phyloP scores from a whole-genome alignment of 2,329 filamentous ascomycete species.

The Diaporthe vaccinii region DNA sequence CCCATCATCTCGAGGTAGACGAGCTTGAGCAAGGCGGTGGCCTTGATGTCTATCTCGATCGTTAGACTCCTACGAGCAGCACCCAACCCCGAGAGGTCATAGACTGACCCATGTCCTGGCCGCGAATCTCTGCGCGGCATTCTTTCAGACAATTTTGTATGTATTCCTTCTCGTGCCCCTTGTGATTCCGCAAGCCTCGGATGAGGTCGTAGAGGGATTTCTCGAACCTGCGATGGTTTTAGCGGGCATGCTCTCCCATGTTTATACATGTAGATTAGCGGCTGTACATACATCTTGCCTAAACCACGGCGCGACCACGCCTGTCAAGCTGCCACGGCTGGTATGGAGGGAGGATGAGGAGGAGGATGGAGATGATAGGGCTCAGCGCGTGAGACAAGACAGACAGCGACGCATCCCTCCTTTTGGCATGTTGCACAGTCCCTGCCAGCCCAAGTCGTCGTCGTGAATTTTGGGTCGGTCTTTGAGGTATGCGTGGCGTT shows the following conservation, averaged over 20 bases:
- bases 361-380: conserved; percentile 19
- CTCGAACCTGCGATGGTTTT: conserved; percentile 82
- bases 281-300: conserved; percentile 45
- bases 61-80: not conserved
- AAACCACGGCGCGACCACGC: conserved; percentile 16
- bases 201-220: conserved; percentile 99
- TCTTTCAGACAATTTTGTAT: conserved; percentile 94
- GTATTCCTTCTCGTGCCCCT: conserved; percentile 94
- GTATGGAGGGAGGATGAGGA: not conserved
- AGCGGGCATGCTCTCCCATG: conserved; percentile 38
- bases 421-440: conserved; percentile 36
- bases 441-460: conserved; percentile 11
- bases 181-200: conserved; percentile 93
- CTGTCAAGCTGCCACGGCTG: conserved; percentile 19
- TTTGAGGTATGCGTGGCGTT: not conserved
- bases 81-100: not conserved
- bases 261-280: not conserved
- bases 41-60: conserved; percentile 81
- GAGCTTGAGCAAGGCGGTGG: conserved; percentile 93
- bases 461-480: not conserved
- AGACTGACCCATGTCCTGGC: conserved; percentile 87
- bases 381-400: conserved; percentile 24
- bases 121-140: conserved; percentile 92
- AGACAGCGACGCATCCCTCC: conserved; percentile 32
- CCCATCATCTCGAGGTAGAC: conserved; percentile 99